These are phyloP conservation scores for Suillus americanus DNA, from an alignment of 768 basidiomycete genomes.

Conservation along the genomic window DNA sequence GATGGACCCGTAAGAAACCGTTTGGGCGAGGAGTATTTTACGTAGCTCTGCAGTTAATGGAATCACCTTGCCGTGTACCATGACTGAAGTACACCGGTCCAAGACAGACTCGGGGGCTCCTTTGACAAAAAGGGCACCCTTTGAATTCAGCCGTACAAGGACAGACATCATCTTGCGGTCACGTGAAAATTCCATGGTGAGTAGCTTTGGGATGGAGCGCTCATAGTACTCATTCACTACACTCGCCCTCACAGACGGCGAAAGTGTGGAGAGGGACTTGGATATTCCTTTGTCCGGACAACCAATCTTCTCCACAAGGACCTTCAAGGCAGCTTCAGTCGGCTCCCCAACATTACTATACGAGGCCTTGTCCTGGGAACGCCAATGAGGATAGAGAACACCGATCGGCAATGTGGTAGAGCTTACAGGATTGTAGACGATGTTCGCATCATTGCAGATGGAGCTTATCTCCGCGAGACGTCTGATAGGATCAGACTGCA, in stretches of 20 bases:
- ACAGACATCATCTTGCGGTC: slow-evolving; percentile 99
- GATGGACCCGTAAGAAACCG: slow-evolving; percentile 69
- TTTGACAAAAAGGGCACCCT: slow-evolving; percentile 87
- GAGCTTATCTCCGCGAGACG: slow-evolving; percentile 89
- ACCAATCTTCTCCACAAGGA: slow-evolving; percentile 92
- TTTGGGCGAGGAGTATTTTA: slow-evolving; percentile 58
- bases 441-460: slow-evolving; percentile 93
- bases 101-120: slow-evolving; percentile 96
- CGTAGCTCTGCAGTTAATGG: slow-evolving; percentile 68
- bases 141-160: slow-evolving; percentile 66
- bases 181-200: slow-evolving; percentile 97
- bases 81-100: slow-evolving; percentile 78
- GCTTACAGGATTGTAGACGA: slow-evolving; percentile 77
- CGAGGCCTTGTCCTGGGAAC: slow-evolving; percentile 64
- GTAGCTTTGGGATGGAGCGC: slow-evolving; percentile 66
- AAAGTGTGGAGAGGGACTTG: slow-evolving; percentile 56
- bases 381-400: slow-evolving; percentile 4
- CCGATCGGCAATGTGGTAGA: neutral
- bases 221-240: slow-evolving; percentile 88
- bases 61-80: slow-evolving; percentile 61
- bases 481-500: slow-evolving; percentile 68
- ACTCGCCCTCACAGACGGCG: slow-evolving; percentile 64
- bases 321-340: slow-evolving; percentile 95
- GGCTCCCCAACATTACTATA: slow-evolving; percentile 93
- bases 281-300: slow-evolving; percentile 59